Evolutionary conservation across 306 rosid genomes (phyloP).

Genomic region (Rosa rugosa): DNA sequence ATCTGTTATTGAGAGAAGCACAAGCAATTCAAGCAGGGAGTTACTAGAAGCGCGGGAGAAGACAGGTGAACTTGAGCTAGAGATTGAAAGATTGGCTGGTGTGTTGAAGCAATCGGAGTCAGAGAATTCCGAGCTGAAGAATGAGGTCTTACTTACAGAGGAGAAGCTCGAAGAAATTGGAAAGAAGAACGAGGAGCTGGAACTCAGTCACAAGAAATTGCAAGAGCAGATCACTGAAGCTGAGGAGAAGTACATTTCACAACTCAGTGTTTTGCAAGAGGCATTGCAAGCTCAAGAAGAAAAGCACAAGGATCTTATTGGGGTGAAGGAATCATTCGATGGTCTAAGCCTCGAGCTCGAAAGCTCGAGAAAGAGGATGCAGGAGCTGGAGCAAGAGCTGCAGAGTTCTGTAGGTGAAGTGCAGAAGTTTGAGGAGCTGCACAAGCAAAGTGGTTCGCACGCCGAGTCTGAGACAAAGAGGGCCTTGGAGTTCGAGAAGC

Average conservation of each 20-base stretch:
- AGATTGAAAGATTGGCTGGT: constrained; percentile 57
- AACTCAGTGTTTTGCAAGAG: constrained; percentile 60
- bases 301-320: constrained; percentile 59
- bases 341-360: constrained; percentile 59
- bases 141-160: constrained; percentile 56
- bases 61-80: constrained; percentile 68
- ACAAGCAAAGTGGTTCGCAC: constrained; percentile 70
- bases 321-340: constrained; percentile 73
- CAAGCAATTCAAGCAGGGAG: constrained; percentile 64
- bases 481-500: constrained; percentile 67
- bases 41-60: constrained; percentile 83
- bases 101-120: constrained; percentile 68
- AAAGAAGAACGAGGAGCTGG: constrained; percentile 59
- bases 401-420: constrained; percentile 55
- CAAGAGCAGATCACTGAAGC: constrained; percentile 62
- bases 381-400: constrained; percentile 65
- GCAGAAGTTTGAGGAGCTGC: constrained; percentile 77
- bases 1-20: constrained; percentile 48
- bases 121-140: constrained; percentile 69
- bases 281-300: constrained; percentile 69
- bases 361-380: constrained; percentile 59
- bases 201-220: constrained; percentile 59
- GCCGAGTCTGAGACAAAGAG: constrained; percentile 74
- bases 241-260: constrained; percentile 59
- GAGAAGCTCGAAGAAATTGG: constrained; percentile 65